Conservation (phyloP, 2,329 filamentous ascomycete genomes). For the Calonectria pseudoreteaudii region DNA sequence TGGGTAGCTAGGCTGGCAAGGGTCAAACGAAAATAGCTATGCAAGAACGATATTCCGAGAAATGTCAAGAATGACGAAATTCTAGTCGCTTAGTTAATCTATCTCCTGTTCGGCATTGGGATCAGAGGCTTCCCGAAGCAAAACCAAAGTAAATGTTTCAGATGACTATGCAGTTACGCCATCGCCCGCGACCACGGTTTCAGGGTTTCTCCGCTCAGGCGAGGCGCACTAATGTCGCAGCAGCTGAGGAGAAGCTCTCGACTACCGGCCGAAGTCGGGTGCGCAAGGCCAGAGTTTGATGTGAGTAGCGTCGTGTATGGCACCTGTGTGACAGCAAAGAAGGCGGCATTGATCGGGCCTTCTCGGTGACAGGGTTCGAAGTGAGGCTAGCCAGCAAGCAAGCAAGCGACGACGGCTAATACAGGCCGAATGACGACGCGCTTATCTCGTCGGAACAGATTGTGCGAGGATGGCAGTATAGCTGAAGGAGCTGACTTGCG, state of each 20-base stretch:
- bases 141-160: not conserved
- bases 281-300: not conserved
- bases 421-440: not conserved
- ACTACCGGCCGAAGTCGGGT: not conserved
- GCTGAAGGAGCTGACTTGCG: not conserved
- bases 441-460: not conserved
- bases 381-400: not conserved
- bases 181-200: not conserved
- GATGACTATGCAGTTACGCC: not conserved
- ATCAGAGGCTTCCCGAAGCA: not conserved
- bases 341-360: not conserved
- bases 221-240: not conserved
- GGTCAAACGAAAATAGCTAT: not conserved
- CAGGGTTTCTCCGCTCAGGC: not conserved
- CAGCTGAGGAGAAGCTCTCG: not conserved
- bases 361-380: slow-evolving; percentile 10
- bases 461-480: not conserved
- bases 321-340: not conserved
- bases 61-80: not conserved
- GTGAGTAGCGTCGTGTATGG: not conserved
- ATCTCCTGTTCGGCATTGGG: not conserved
- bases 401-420: not conserved
- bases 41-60: not conserved
- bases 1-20: not conserved
- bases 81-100: not conserved